A percentile compares a stretch with the other conserved stretches of the same genome.
Evolutionary conservation across 108 stramenopile genomes (phyloP).

Genomic region (Chaetoceros muelleri): DNA sequence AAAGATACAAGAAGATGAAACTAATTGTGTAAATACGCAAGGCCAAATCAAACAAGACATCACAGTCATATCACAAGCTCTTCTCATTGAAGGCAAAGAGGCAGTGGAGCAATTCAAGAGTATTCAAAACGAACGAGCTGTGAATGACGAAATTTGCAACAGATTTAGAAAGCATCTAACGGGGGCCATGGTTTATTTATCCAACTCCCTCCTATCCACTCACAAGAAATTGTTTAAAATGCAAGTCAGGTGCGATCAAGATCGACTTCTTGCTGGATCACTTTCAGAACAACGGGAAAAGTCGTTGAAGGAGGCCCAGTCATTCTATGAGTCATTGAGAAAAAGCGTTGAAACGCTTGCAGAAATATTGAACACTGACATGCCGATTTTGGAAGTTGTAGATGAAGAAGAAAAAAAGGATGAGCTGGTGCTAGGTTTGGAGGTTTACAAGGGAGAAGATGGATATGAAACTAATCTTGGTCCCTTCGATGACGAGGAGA

Average conservation of each 20-base stretch:
- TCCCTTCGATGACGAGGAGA: slow-evolving; percentile 90
- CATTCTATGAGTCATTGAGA: slow-evolving; percentile 62
- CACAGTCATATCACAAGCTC: slow-evolving; percentile 7
- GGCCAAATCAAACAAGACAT: not conserved
- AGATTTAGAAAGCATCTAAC: slow-evolving; percentile 36
- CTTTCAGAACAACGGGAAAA: slow-evolving; percentile 85
- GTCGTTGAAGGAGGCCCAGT: slow-evolving; percentile 77
- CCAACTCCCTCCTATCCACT: slow-evolving; percentile 56
- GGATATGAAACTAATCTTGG: slow-evolving; percentile 53
- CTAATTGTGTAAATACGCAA: not conserved
- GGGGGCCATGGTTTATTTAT: slow-evolving; percentile 62
- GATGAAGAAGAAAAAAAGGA: slow-evolving; percentile 57
- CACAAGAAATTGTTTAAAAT: slow-evolving; percentile 68
- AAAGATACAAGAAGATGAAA: not conserved
- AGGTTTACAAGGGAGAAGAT: slow-evolving; percentile 63
- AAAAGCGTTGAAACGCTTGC: slow-evolving; percentile 67
- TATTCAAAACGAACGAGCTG: slow-evolving; percentile 21
- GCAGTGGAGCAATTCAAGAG: slow-evolving; percentile 6
- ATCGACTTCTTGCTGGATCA: slow-evolving; percentile 72
- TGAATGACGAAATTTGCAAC: slow-evolving; percentile 18
- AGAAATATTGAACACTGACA: slow-evolving; percentile 57
- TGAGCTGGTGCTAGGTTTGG: slow-evolving; percentile 44
- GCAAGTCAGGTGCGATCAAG: slow-evolving; percentile 82
- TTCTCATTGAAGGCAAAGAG: slow-evolving; percentile 8
- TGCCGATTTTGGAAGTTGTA: slow-evolving; percentile 52